Conservation (phyloP, 1,139 yeast genomes). For the Dujonia santamariae region DNA sequence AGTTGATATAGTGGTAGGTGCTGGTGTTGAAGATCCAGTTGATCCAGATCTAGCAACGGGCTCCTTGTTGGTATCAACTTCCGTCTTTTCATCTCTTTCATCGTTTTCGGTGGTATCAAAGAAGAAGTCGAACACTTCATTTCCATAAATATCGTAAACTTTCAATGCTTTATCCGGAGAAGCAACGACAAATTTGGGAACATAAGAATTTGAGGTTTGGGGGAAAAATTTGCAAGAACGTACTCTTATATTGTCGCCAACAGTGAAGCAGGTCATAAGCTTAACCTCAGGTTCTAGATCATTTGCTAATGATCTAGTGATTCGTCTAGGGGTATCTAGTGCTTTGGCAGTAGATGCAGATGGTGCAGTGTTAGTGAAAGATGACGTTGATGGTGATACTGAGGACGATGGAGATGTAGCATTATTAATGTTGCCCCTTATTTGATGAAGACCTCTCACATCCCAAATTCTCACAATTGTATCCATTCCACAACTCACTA, state of each 20-base stretch:
- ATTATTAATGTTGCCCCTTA: too few species aligned
- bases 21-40: background rate
- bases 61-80: conserved; percentile 16
- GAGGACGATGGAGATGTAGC: background rate
- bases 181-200: conserved; percentile 61
- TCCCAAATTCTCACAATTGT: conserved; percentile 68
- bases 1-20: background rate
- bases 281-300: conserved; percentile 13
- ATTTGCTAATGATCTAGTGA: conserved; percentile 23
- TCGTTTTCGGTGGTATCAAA: conserved; percentile 39
- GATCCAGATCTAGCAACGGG: conserved; percentile 1
- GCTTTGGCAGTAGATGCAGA: conserved; percentile 3
- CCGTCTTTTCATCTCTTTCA: conserved; percentile 15
- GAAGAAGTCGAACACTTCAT: conserved; percentile 43
- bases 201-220: conserved; percentile 30
- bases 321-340: conserved; percentile 15
- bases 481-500: conserved; percentile 70
- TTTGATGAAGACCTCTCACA: too few species aligned
- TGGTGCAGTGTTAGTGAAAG: background rate
- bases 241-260: conserved; percentile 40
- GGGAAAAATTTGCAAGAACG: conserved; percentile 81
- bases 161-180: conserved; percentile 75
- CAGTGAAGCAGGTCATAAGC: conserved; percentile 34
- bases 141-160: conserved; percentile 52
- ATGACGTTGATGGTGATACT: background rate